Base-by-base conservation (phyloP, 352 stramenopile genomes). In the Phytophthora pinifolia region DNA sequence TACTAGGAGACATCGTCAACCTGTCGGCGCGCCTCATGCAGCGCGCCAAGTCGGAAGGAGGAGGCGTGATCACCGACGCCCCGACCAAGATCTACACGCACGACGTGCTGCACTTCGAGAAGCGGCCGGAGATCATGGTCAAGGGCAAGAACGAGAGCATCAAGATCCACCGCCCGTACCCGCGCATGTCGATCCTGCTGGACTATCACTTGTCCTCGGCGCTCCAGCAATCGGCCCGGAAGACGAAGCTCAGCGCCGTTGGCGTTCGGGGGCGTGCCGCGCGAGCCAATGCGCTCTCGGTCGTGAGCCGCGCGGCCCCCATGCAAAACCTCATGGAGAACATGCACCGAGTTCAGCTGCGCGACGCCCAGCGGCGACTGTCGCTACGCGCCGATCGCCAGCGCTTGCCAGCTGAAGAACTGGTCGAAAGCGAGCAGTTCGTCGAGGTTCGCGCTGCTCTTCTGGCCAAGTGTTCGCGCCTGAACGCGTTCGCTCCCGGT, bases 1-100 rank as follows among this genome's bases (percentile, higher is more conserved):
- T 98, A 15, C 70, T 98, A 0, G 93, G 93, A 3, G 89, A 98
- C 58, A 92, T 94, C 12, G 93, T 98, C n/a, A 98, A 98, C 46
- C 60, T 98, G 4, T 90, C 86, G 2, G 93, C 93, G 8, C 76
- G 93, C 8, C 76, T 98, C 7, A 98, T 98, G 93, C 82, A 96
- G 47, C 87, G 82, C 22, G 85, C 82, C 7, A 95, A 95, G 63
- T 81, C 73, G 0, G 83, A 95, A 51, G 69, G 74, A n/a, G 86
- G 85, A 14, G 84, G 83, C 9, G 82, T 96, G 22, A 92, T 97
- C 66, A 96, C 88, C 7, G 91, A 97, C 59, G 82, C 89, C 33
- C 47, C 76, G 2, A 97, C 90, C 6, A 95, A 95, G 59, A 65
- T 76, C 25, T 88, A 84, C 45, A 86, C 74, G n/a, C 74, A 92